Evolutionary conservation across 2,329 filamentous ascomycete species (phyloP), one percentile per base, ranked within the genome.

Genomic region (Erysiphe pulchra): DNA sequence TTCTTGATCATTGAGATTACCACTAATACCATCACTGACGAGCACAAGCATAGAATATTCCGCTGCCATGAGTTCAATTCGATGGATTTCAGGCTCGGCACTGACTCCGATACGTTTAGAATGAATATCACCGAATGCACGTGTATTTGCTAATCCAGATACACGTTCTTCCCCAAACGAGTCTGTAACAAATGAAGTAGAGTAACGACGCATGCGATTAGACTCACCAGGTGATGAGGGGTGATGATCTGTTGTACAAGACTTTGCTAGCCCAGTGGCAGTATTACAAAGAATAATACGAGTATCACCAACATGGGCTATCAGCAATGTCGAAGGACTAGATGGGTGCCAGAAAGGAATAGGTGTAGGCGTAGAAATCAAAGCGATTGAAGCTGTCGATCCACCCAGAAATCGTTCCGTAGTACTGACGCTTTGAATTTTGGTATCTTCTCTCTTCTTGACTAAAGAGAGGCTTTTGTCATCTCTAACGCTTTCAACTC

Each of bases 141-240:
- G 80, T 31, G 83, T 92, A 63, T 98, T 98, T 53, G 90, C 90
- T 0, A 98, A 70, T 0, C 90, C 87, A 13, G 77, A 77, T 61
- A 98, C 90, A 53, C 90, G 84, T 62, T 95, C 86, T 63, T 98
- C 90, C 57, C 90, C 90, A 60, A 98, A 98, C 32, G 83, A 92
- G 62, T 98, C 90, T 0, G 87, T 90, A 16, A 93, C 79, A 58
- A 95, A 87, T 2, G 79, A 78, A 30, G 80, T 74, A 1, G 85
- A 81, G 58, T 86, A 95, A 43, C 86, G 77, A 40, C 86, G 79
- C 20, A 98, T 70, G 8, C 90, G 75, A 38, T 75, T 77, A 10
- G 80, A 77, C 65, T 98, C 90, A 46, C 76, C 68, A 0, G 90
- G 90, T 4, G 80, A 75, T n/a, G 77, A 81, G 0, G 90, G 87